Base-by-base conservation (phyloP, 352 stramenopile species). In the Pythium coloratum region DNA sequence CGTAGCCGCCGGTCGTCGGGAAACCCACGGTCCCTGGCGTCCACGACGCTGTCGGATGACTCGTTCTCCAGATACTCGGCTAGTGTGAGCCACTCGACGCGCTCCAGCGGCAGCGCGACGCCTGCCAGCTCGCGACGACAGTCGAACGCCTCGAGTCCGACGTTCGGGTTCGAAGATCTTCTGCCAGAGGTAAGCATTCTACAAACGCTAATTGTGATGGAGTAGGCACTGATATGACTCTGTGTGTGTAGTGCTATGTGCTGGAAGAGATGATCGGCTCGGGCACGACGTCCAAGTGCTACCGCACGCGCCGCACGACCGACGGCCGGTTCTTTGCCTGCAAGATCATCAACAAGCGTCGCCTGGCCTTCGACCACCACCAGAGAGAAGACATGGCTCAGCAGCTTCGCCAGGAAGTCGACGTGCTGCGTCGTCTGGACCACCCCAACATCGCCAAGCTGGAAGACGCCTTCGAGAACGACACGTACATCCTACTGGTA, bases 261-360 rank as follows among this genome's bases (percentile, higher is more conserved):
- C 73, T 92, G 3, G 81, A 89, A 53, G 84, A 86, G 36, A 70
- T 89, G 18, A 75, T 85, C 26, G 84, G 84, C 24, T 81, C 76
- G 47, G 84, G 84, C 12, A 92, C 82, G 24, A 92, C 84, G 9
- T 91, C 82, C 14, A 91, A 76, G 40, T 91, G 82, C 65, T 91
- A 90, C 70, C 78, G 81, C 12, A 90, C 78, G 55, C 66, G 72
- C 46, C 81, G 82, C 5, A 66, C 32, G 36, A 80, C 59, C 0
- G 82, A 91, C 68, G 74, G 72, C 30, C 66, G 62, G 8, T 64
- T 72, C 51, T 91, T 91, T 63, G 84, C 84, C 16, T 92, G 84
- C 65, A 92, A 92, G 58, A 83, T 92, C 56, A 90, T 92, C 59
- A 82, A 92, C 72, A 92, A 92, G 71, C 75, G 77, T 3, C 71